Base-by-base conservation (phyloP, 768 basidiomycete genomes). In the Lactarius indigo region DNA sequence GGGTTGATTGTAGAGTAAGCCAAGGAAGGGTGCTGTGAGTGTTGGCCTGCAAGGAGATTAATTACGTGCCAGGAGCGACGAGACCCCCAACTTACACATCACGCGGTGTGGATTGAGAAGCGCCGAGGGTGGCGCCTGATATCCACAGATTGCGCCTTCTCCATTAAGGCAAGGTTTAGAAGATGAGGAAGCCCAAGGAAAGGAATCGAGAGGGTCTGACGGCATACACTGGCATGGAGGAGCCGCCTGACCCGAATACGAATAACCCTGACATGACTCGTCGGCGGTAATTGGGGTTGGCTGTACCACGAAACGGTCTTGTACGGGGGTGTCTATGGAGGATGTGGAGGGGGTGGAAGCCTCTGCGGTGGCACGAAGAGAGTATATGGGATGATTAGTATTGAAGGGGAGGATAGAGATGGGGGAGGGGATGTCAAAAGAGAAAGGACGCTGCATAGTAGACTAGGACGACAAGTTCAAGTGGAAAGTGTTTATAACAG, bases 81-180 rank as follows among this genome's bases (percentile, higher is more conserved):
- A 30, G 18, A 33, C 37, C 20, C 35, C 52, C 23, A 9, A 56
- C 61, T 39, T 56, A 63, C 61, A 30, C 61, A 63, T 63, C 61
- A 63, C 61, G 61, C 52, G 61, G 18, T 63, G 61, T 5, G 35
- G 52, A 10, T 52, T 35, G 37, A 31, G 37, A 62, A 31, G 61
- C 52, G 52, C 61, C 18, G 37, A 55, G 17, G 52, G 5, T 12
- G 54, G 61, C 61, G 61, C 61, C 61, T 55, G 52, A 55, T 55
- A 52, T 15, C 26, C 61, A 63, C 4, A n/a, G 52, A 42, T 63
- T 63, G n/a, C 61, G 39, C 61, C 61, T 39, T 63, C 61, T 56
- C 61, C 61, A 63, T 63, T 63, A 37, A 23, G 47, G 47, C 26
- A 63, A 63, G 52, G 61, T 62, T 62, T 62, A 55, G 61, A 54